Conservation (phyloP, 2,329 filamentous ascomycete species). For the Monosporascus sp. region DNA sequence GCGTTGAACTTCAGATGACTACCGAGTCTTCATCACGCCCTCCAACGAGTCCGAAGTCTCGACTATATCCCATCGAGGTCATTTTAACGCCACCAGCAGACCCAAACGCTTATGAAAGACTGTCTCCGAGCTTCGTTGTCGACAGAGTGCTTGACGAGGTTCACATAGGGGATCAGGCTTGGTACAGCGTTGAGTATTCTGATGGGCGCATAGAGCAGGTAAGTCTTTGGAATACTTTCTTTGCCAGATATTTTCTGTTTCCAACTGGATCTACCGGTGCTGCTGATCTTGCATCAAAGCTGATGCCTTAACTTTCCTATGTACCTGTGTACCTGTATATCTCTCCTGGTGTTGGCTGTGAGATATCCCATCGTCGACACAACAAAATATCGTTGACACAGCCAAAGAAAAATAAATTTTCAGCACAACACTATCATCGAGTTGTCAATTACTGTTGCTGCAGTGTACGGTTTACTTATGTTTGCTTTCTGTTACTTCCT, state of each 20-base stretch:
- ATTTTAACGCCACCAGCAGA: slow-evolving; percentile 20
- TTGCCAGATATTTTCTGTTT: slow-evolving; percentile 11
- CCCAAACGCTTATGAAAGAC: slow-evolving; percentile 17
- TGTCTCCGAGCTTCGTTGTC: slow-evolving; percentile 31
- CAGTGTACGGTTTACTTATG: no score
- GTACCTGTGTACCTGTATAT: neutral
- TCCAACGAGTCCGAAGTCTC: slow-evolving; percentile 2
- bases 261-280: neutral
- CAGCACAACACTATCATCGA: no score
- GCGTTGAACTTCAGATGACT: slow-evolving; percentile 5
- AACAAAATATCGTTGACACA: no score
- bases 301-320: neutral
- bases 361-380: no score
- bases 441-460: no score
- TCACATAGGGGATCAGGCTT: slow-evolving; percentile 18
- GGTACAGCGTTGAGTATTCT: slow-evolving; percentile 38
- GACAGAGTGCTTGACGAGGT: slow-evolving; percentile 30
- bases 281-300: neutral
- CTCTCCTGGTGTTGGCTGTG: no score
- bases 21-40: neutral
- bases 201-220: slow-evolving; percentile 42
- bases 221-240: slow-evolving; percentile 22
- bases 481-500: no score
- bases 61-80: slow-evolving; percentile 22
- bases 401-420: no score